phyloP scores from a whole-genome alignment of 306 rosid species.

The Herpetospermum pedunculosum region DNA sequence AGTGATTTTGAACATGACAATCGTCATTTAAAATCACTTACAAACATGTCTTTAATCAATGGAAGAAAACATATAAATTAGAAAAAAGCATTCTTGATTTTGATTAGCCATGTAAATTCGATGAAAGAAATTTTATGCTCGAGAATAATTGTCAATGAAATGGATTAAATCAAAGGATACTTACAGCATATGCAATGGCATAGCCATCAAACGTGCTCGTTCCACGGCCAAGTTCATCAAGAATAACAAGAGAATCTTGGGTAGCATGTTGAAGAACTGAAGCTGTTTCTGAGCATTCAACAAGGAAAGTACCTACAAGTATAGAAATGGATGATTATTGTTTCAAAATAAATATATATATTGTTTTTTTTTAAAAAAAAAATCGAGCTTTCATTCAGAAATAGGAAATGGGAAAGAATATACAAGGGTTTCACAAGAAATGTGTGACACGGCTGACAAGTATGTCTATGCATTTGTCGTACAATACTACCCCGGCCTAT shows the following conservation, averaged over 20 bases:
- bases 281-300: constrained; percentile 94
- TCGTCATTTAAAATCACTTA: background rate
- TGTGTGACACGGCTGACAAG: background rate
- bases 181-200: constrained; percentile 95
- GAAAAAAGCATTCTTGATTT: too few species aligned
- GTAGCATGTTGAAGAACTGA: constrained; percentile 82
- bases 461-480: background rate
- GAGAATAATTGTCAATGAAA: background rate
- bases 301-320: constrained; percentile 70
- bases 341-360: too few species aligned
- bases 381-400: too few species aligned
- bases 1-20: too few species aligned
- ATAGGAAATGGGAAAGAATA: too few species aligned
- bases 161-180: constrained; percentile 12
- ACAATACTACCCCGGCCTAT: too few species aligned
- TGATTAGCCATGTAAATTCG: background rate
- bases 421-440: too few species aligned
- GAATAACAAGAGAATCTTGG: constrained; percentile 84
- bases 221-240: constrained; percentile 95
- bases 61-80: too few species aligned
- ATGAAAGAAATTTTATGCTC: background rate
- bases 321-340: background rate
- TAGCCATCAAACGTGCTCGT: constrained; percentile 97
- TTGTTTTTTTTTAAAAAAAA: too few species aligned
- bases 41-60: too few species aligned